Base-by-base conservation (phyloP, 192 early-diverging fungal genomes). In the Rhizophagus prolifer region DNA sequence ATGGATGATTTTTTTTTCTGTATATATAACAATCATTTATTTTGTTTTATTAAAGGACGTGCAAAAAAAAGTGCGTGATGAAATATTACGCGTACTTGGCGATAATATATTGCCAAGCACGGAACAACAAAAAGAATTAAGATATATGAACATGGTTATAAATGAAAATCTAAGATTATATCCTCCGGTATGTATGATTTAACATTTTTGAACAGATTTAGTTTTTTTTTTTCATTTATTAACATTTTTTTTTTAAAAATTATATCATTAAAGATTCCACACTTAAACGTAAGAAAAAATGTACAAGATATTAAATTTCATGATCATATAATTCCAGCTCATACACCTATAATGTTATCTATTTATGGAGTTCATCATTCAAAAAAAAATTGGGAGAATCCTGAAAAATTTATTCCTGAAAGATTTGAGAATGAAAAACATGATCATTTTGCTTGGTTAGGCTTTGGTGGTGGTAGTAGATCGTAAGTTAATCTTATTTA, bases 151-250 rank as follows among this genome's bases (percentile, higher is more conserved):
- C 25, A 61, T 61, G 60, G 25, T 26, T 23, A n/a, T 61, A 25
- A 25, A 61, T n/a, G 60, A 61, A 61, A 61, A 61, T 23, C 25
- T 61, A 25, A 61, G 60, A 61, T 61, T 61, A 23, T 61, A 61
- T 61, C 60, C 60, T 12, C 60, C 60, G 21, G 59, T 61, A 25
- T 12, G 25, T 61, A 44, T 12, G 8, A 44, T 44, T 38, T 44
- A 44, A 61, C 59, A n/a, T 61, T 9, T 60, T 61, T 61, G 21
- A 61, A 1, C 7, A 31, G 34, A 25, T 61, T 23, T 9, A 61
- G 21, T 61, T 19, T 4, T 25, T 60, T 60, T n/a, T 21, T 60
- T 61, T 61, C 9, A 25, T 61, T 25, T 61, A 23, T 61, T 61
- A 61, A 61, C 2, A 19, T 26, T 10, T n/a, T 61, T 26, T 10